These are phyloP conservation scores for Thermochaetoides thermophila DNA, from an alignment of 495 filamentous ascomycete genomes.

Conservation along the genomic window DNA sequence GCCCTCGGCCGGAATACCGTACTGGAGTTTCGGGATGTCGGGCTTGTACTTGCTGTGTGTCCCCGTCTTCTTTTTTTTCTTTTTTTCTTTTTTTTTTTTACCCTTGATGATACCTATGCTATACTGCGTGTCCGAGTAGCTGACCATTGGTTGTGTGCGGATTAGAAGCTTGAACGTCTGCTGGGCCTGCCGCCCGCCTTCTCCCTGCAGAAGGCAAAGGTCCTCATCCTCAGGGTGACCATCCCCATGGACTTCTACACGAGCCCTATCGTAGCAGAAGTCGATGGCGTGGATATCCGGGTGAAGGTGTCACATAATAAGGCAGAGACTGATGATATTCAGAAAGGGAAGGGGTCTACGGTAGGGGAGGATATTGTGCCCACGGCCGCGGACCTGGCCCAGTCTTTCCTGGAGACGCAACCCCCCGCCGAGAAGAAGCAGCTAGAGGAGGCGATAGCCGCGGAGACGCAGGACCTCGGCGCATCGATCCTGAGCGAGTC, in stretches of 20 bases:
- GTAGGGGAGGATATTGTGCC: slow-evolving; percentile 39
- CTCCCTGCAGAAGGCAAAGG: slow-evolving; percentile 51
- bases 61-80: slow-evolving; percentile 1
- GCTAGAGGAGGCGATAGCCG: slow-evolving; percentile 59
- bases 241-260: slow-evolving; percentile 70
- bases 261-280: slow-evolving; percentile 61
- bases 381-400: slow-evolving; percentile 67
- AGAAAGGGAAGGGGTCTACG: slow-evolving; percentile 12
- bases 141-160: too few species aligned
- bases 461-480: slow-evolving; percentile 49
- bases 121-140: too few species aligned
- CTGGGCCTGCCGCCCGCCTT: slow-evolving; percentile 56
- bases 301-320: slow-evolving; percentile 29
- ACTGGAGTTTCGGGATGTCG: slow-evolving; percentile 70
- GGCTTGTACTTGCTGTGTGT: slow-evolving; percentile 55
- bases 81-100: slow-evolving; percentile 1
- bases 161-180: slow-evolving; percentile 63
- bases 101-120: background rate
- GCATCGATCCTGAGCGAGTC: slow-evolving; percentile 41
- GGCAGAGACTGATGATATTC: slow-evolving; percentile 17
- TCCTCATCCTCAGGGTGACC: slow-evolving; percentile 56
- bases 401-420: slow-evolving; percentile 76
- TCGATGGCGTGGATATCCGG: slow-evolving; percentile 60
- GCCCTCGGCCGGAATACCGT: slow-evolving; percentile 60
- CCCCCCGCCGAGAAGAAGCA: slow-evolving; percentile 57